Evolutionary conservation across 2,329 filamentous ascomycete genomes (phyloP).

Genomic region (Dothideomycetes sp.): DNA sequence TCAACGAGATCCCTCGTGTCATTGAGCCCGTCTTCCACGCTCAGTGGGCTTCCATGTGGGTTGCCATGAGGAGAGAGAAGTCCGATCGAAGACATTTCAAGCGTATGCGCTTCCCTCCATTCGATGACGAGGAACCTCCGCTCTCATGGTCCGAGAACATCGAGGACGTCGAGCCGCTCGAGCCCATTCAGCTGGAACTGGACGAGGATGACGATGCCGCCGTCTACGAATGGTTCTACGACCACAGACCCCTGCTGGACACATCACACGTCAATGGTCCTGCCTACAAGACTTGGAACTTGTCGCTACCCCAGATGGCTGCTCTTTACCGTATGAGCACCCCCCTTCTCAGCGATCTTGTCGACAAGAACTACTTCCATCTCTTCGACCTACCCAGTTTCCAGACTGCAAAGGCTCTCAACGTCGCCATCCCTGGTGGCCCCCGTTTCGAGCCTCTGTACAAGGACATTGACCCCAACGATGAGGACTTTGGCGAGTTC

Average conservation of each 20-base stretch:
- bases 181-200: conserved; percentile 97
- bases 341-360: conserved; percentile 80
- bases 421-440: conserved; percentile 94
- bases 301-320: conserved; percentile 90
- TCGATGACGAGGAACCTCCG: conserved; percentile 96
- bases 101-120: conserved; percentile 96
- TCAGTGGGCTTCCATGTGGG: conserved; percentile 99
- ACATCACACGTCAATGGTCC: conserved; percentile 91
- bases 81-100: conserved; percentile 94
- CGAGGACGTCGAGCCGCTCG: conserved; percentile 92
- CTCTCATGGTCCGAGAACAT: conserved; percentile 98
- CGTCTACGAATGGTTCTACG: conserved; percentile 96
- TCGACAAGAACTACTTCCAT: conserved; percentile 96
- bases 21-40: conserved; percentile 97
- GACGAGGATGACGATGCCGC: conserved; percentile 87
- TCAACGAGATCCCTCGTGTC: conserved; percentile 92
- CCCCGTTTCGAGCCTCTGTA: conserved; percentile 94
- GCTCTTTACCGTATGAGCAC: conserved; percentile 85
- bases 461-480: conserved; percentile 97
- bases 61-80: conserved; percentile 96
- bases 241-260: conserved; percentile 81
- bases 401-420: conserved; percentile 89
- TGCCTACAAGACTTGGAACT: conserved; percentile 94
- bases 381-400: conserved; percentile 95
- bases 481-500: conserved; percentile 98